Evolutionary conservation across 1,284 basidiomycete genomes (phyloP), one percentile per base, ranked within the genome.

Genomic region (Sporisorium exsertum): DNA sequence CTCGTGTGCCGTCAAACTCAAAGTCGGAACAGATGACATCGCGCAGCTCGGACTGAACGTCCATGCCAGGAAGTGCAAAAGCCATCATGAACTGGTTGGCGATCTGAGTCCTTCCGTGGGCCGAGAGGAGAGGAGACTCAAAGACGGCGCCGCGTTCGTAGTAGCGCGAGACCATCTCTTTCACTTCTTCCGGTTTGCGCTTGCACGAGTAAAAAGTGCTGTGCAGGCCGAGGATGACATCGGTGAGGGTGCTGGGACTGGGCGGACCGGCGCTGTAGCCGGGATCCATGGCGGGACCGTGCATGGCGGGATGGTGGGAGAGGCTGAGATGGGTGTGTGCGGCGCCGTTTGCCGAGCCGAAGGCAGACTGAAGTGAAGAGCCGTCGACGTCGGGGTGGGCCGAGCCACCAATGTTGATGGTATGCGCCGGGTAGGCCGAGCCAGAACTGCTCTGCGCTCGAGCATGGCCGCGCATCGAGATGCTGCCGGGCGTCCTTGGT

Each of bases 1-100:
- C 83, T 7, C 84, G 72, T 5, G 83, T 84, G 20, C 84, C 83
- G 47, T 85, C 81, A 52, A 85, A 85, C 55, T 84, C 83, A 62
- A 85, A 85, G 58, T 85, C 84, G 50, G 77, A 80, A 71, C 83
- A 84, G 54, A 84, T 84, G 55, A 85, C 82, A 56, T 85, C 84
- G 35, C 82, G 77, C 35, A 85, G 72, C 67, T 84, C 84, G 18
- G 83, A 84, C 40, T 72, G 76, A 15, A 84, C 82, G 29, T 85
- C 82, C 65, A 84, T 72, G 18, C 82, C 82, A 9, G 84, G 84
- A 16, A 84, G 56, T 0, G 84, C 75, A 51, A 85, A 85, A 0
- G 84, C 83, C 73, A 85, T 75, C 57, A 82, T 77, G 74, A 85
- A 85, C 56, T 85, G 84, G 75, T 84, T 80, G 22, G 81, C 80